Conservation (phyloP, 2,329 filamentous ascomycete species). For the Fusarium hostae region DNA sequence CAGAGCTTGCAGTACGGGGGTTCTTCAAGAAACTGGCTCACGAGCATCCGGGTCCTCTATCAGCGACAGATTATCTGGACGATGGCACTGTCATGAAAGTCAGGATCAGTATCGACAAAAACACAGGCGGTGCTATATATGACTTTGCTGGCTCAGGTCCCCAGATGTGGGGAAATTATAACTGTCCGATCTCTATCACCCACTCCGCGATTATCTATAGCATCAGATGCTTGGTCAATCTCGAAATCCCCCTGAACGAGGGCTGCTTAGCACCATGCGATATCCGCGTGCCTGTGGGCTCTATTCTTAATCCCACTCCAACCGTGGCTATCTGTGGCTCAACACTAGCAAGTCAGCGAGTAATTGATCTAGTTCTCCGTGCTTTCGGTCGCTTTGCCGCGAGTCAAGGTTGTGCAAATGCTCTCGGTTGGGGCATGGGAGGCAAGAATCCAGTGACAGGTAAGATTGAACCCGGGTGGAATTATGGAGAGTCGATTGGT, state of each 20-base stretch:
- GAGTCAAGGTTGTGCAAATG: constrained; percentile 48
- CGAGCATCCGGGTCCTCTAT: constrained; percentile 51
- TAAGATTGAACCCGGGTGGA: constrained; percentile 70
- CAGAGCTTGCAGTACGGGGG: constrained; percentile 50
- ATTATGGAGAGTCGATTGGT: constrained; percentile 88
- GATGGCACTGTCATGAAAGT: constrained; percentile 52
- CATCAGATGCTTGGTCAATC: constrained; percentile 50
- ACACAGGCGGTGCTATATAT: constrained; percentile 49
- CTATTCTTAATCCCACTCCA: constrained; percentile 50
- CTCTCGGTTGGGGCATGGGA: constrained; percentile 51
- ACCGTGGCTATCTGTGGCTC: constrained; percentile 65
- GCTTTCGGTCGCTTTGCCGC: constrained; percentile 43
- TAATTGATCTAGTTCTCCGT: constrained; percentile 49
- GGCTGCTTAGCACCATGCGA: constrained; percentile 52
- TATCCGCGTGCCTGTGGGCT: constrained; percentile 47
- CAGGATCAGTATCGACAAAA: constrained; percentile 46
- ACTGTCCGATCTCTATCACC: constrained; percentile 51
- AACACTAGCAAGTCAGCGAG: constrained; percentile 57
- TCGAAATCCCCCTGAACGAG: constrained; percentile 54
- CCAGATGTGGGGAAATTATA: constrained; percentile 51
- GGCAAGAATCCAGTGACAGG: constrained; percentile 40
- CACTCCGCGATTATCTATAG: constrained; percentile 54
- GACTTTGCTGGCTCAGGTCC: constrained; percentile 52
- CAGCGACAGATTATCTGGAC: constrained; percentile 50
- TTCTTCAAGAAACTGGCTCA: constrained; percentile 54